phyloP scores from a whole-genome alignment of 768 basidiomycete genomes.

The Rhodotorula graminis region DNA sequence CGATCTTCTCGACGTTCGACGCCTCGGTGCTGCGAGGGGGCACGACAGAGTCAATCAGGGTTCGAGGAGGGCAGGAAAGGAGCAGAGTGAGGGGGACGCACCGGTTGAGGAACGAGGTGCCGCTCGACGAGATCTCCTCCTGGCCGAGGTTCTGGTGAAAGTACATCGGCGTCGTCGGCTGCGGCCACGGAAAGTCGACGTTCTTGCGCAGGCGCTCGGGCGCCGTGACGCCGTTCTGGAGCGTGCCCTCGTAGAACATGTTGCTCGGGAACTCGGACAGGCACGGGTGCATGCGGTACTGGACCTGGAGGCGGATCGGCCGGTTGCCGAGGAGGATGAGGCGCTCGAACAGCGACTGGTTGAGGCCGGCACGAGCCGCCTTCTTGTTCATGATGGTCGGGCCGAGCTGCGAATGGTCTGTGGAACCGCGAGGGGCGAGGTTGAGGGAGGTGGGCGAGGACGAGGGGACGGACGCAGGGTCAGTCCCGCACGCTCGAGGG shows the following conservation, averaged over 20 bases:
- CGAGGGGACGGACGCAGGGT: no score
- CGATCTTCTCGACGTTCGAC: constrained; percentile 98
- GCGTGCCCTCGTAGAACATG: constrained; percentile 99
- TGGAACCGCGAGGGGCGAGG: no score
- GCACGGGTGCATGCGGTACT: constrained; percentile 99
- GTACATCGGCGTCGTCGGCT: constrained; percentile 96
- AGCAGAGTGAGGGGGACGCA: constrained; percentile 43
- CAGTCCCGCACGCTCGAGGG: not conserved
- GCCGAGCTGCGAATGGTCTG: constrained; percentile 70
- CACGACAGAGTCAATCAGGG: constrained; percentile 6
- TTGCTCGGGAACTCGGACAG: constrained; percentile 98
- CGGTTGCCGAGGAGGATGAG: constrained; percentile 91
- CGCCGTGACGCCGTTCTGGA: constrained; percentile 98
- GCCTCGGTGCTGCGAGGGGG: constrained; percentile 72
- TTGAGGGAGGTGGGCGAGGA: no score
- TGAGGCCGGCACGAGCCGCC: constrained; percentile 95
- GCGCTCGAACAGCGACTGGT: constrained; percentile 95
- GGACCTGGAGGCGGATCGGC: constrained; percentile 96
- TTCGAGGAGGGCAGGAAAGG: not conserved
- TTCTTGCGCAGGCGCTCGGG: constrained; percentile 95
- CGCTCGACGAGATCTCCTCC: constrained; percentile 96
- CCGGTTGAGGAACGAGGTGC: constrained; percentile 97
- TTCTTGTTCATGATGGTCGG: constrained; percentile 99
- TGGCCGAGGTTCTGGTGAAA: constrained; percentile 99
- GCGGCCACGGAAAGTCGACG: constrained; percentile 98